These are phyloP conservation scores for Massariosphaeria phaeospora DNA, from an alignment of 495 filamentous ascomycete genomes.

Conservation along the genomic window DNA sequence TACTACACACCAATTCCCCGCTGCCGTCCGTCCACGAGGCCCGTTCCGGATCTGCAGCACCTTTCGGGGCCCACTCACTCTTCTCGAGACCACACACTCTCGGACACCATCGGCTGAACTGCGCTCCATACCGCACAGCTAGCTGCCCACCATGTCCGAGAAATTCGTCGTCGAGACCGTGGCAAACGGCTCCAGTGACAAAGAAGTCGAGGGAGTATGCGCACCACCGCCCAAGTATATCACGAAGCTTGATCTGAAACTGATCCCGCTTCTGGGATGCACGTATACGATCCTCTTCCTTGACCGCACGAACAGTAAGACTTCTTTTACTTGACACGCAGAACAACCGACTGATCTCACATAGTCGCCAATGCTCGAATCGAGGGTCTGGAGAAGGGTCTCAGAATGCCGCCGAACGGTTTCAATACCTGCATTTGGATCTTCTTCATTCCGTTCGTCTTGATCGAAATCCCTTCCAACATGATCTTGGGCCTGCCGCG, in stretches of 20 bases:
- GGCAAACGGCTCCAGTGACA: slow-evolving; percentile 9
- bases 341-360: slow-evolving; percentile 5
- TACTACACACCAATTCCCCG: too few relatives aligned
- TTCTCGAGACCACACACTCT: too few relatives aligned
- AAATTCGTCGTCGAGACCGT: slow-evolving; percentile 1
- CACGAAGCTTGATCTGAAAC: slow-evolving; percentile 20
- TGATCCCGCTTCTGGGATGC: slow-evolving; percentile 25
- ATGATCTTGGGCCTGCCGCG: slow-evolving; percentile 27
- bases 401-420: slow-evolving; percentile 24
- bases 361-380: slow-evolving; percentile 32
- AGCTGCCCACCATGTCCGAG: slow-evolving; percentile 8
- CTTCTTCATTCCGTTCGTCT: slow-evolving; percentile 30
- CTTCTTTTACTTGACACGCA: background rate
- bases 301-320: slow-evolving; percentile 30
- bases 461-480: slow-evolving; percentile 30
- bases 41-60: background rate
- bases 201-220: background rate
- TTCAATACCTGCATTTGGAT: slow-evolving; percentile 28
- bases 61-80: too few relatives aligned
- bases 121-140: background rate
- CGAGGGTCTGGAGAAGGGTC: slow-evolving; percentile 25
- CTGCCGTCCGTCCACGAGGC: too few relatives aligned
- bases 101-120: background rate
- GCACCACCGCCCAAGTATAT: slow-evolving; percentile 6
- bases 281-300: slow-evolving; percentile 29